Conservation (phyloP, 2,329 filamentous ascomycete species). For the Salinomyces thailandicus region DNA sequence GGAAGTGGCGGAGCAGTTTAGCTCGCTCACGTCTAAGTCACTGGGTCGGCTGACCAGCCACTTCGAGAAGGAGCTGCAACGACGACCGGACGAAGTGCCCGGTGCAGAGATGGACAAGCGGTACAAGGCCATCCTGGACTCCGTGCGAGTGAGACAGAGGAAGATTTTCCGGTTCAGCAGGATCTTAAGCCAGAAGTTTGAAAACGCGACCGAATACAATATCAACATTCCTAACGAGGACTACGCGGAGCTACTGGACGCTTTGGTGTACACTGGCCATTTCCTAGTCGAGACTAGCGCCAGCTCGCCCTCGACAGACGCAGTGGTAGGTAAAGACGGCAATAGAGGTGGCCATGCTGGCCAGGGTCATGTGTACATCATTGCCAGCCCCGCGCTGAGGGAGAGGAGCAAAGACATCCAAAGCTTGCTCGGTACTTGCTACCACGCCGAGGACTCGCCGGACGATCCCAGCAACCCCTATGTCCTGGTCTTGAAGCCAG, state of each 20-base stretch:
- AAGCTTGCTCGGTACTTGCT: constrained; percentile 70
- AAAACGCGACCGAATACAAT: constrained; percentile 93
- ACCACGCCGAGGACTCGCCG: constrained; percentile 54
- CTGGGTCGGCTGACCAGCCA: constrained; percentile 77
- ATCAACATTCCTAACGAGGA: constrained; percentile 61
- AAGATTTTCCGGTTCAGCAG: constrained; percentile 94
- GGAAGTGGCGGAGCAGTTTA: constrained; percentile 96
- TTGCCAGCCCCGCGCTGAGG: constrained; percentile 71
- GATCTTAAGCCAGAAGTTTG: constrained; percentile 83
- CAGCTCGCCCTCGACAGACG: constrained; percentile 5
- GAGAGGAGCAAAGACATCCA: constrained; percentile 72
- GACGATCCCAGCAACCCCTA: constrained; percentile 76
- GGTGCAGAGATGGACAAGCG: constrained; percentile 83
- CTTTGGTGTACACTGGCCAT: constrained; percentile 71
- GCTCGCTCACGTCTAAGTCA: constrained; percentile 83
- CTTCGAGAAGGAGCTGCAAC: constrained; percentile 83
- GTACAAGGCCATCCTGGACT: constrained; percentile 91
- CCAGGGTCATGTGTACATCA: constrained; percentile 50
- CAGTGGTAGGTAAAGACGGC: constrained; percentile 47
- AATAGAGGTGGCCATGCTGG: constrained; percentile 23
- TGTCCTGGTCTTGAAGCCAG: constrained; percentile 72
- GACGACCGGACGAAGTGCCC: constrained; percentile 71
- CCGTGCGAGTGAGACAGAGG: constrained; percentile 86
- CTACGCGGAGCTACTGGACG: constrained; percentile 67
- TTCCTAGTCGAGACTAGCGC: constrained; percentile 70